These are phyloP conservation scores for Diaporthe sp. DNA, from an alignment of 2,329 filamentous ascomycete species.

Conservation along the genomic window DNA sequence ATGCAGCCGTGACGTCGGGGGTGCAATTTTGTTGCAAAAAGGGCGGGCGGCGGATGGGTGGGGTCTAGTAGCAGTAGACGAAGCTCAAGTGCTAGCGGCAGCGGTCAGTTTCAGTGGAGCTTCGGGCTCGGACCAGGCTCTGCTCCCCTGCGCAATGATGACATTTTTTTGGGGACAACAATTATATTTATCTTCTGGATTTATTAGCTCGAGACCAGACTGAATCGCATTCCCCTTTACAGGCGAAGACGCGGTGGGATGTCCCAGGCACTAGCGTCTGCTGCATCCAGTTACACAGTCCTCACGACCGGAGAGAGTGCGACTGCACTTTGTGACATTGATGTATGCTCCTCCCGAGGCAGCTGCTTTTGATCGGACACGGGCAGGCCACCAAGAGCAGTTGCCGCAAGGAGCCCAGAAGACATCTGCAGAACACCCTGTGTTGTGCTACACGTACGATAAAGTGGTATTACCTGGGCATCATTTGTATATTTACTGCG, in stretches of 20 bases:
- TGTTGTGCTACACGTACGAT: too few species aligned
- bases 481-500: neutral
- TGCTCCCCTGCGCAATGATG: constrained; percentile 34
- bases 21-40: constrained; percentile 36
- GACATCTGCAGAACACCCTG: neutral
- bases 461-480: neutral
- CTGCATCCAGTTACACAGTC: neutral
- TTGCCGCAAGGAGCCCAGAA: neutral
- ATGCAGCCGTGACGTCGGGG: constrained; percentile 39
- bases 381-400: neutral
- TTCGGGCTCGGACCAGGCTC: constrained; percentile 29
- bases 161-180: neutral
- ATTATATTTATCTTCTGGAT: neutral
- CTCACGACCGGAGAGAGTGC: too few species aligned
- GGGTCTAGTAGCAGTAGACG: constrained; percentile 23
- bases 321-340: too few species aligned
- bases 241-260: neutral
- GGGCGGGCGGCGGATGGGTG: constrained; percentile 18
- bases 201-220: neutral
- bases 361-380: neutral
- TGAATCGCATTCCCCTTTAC: neutral
- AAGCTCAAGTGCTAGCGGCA: constrained; percentile 13
- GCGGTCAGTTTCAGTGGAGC: constrained; percentile 25
- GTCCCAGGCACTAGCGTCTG: neutral
- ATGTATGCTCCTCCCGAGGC: too few species aligned